Percentiles rank a stretch among this genome's conserved stretches.
phyloP scores from a whole-genome alignment of 1,284 basidiomycete genomes.

The Phellinidium pouzarii region DNA sequence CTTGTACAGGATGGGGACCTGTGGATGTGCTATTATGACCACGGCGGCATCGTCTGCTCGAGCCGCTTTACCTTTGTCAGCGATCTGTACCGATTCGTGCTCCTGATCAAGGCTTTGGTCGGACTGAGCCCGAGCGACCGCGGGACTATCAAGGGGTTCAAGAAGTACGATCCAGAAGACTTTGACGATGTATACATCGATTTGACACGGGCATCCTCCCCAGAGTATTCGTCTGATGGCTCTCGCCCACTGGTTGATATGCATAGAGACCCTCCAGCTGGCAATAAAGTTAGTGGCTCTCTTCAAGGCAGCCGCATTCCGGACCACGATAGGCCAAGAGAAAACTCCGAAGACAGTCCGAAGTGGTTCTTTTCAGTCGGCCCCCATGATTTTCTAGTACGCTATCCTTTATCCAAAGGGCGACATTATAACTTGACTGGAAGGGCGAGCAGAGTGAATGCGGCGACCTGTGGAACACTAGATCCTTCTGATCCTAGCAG shows the following conservation, averaged over 20 bases:
- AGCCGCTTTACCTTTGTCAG: background rate
- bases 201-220: background rate
- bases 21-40: background rate
- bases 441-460: background rate
- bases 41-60: background rate
- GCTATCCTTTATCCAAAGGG: background rate
- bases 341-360: no score
- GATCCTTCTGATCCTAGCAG: background rate
- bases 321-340: no score
- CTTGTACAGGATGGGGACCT: background rate
- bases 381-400: background rate
- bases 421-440: background rate
- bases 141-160: background rate
- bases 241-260: no score
- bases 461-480: background rate
- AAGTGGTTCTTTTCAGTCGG: background rate
- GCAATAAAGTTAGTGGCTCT: no score
- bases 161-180: background rate
- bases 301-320: no score
- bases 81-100: background rate
- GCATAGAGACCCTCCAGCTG: no score
- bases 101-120: background rate
- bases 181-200: background rate
- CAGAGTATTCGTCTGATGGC: background rate
- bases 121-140: background rate